Percentiles rank a stretch among this genome's conserved stretches.
These are phyloP conservation scores for Nemania sp. DNA, from an alignment of 2,329 filamentous ascomycete genomes.

Conservation along the genomic window DNA sequence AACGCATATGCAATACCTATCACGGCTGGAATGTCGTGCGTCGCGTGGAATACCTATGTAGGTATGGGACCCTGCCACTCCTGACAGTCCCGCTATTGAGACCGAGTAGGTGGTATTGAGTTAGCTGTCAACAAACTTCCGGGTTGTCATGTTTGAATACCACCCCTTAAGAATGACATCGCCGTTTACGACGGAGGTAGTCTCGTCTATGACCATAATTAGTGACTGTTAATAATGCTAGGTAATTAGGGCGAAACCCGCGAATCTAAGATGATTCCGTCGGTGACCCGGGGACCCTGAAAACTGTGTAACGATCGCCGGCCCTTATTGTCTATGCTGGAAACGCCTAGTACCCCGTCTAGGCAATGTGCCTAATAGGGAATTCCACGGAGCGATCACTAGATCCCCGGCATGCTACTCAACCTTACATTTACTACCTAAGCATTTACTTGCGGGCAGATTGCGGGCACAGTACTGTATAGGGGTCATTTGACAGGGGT, in stretches of 20 bases:
- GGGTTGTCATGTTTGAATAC: background rate
- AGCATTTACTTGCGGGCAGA: background rate
- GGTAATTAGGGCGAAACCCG: background rate
- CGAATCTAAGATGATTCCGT: conserved; percentile 15
- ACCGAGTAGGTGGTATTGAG: conserved; percentile 4
- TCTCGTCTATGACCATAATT: background rate
- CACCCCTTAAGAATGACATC: conserved; percentile 1
- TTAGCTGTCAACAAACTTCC: background rate
- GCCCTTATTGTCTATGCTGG: conserved; percentile 9
- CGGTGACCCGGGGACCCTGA: conserved; percentile 8
- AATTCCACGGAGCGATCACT: background rate
- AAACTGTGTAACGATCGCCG: conserved; percentile 21
- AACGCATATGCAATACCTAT: conserved; percentile 22
- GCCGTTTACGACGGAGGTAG: background rate
- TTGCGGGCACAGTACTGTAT: background rate
- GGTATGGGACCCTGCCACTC: background rate
- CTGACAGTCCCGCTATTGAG: background rate
- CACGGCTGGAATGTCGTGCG: conserved; percentile 31
- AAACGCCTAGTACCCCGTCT: background rate
- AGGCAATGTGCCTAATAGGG: background rate
- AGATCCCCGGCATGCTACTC: background rate
- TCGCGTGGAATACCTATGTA: conserved; percentile 23
- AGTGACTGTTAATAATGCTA: background rate
- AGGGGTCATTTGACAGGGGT: conserved; percentile 25
- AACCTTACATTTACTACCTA: background rate